Conservation (phyloP, 1,139 yeast species). For the Wickerhamomyces sp. region DNA sequence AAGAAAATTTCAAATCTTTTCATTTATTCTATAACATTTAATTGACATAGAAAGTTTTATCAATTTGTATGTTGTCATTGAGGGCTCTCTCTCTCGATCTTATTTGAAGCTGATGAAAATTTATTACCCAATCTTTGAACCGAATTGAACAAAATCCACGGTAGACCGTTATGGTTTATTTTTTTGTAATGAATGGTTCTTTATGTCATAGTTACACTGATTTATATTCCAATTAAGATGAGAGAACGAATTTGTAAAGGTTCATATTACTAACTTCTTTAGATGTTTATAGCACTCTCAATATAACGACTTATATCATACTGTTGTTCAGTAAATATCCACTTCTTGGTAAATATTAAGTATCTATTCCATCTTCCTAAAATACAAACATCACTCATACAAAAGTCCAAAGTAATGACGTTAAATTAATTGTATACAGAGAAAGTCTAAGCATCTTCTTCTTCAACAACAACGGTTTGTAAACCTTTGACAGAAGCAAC, state of each 20-base stretch:
- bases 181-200: conserved; percentile 39
- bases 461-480: conserved; percentile 95
- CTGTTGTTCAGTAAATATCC: too few species aligned
- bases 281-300: too few species aligned
- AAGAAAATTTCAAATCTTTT: too few species aligned
- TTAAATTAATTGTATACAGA: conserved; percentile 1
- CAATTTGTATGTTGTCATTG: not conserved
- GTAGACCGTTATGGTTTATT: conserved; percentile 29
- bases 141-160: conserved; percentile 24
- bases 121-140: conserved; percentile 24
- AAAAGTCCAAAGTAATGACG: not conserved
- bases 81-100: not conserved
- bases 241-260: too few species aligned
- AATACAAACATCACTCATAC: too few species aligned
- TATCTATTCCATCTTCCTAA: too few species aligned
- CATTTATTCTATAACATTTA: too few species aligned
- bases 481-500: conserved; percentile 97
- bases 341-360: too few species aligned
- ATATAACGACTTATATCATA: too few species aligned
- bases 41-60: too few species aligned
- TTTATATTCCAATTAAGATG: too few species aligned
- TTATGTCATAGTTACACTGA: conserved; percentile 59
- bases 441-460: conserved; percentile 41
- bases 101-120: conserved; percentile 27
- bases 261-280: too few species aligned